Percentiles rank a stretch among this genome's conserved stretches.
These are phyloP conservation scores for Galeopsis tetrahit DNA, from an alignment of 257 asterid species.

Conservation along the genomic window DNA sequence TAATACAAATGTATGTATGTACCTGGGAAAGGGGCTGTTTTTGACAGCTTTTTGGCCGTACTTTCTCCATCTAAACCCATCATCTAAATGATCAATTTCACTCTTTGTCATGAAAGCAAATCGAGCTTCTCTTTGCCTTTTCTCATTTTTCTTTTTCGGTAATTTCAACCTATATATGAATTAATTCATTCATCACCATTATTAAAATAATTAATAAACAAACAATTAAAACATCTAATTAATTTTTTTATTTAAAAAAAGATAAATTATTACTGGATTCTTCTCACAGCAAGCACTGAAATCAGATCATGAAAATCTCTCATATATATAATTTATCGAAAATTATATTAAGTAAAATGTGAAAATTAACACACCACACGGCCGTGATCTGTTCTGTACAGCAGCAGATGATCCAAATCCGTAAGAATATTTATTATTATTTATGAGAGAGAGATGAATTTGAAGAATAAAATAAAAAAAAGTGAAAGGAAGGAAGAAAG, in stretches of 20 bases:
- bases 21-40: conserved; percentile 96
- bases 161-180: conserved; percentile 49
- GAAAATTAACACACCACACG: no score
- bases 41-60: conserved; percentile 95
- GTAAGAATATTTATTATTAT: not conserved
- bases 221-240: no score
- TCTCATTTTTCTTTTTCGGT: conserved; percentile 74
- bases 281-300: conserved; percentile 14
- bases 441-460: not conserved
- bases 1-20: not conserved
- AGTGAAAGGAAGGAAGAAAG: not conserved
- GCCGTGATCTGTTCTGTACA: conserved; percentile 16
- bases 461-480: not conserved
- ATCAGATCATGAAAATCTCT: conserved; percentile 37
- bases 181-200: not conserved
- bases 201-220: no score
- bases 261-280: conserved; percentile 31
- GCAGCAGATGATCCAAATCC: not conserved
- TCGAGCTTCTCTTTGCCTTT: conserved; percentile 78
- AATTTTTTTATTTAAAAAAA: no score
- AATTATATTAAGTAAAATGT: no score
- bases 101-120: conserved; percentile 97
- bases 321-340: no score
- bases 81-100: conserved; percentile 87
- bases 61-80: conserved; percentile 96